Evolutionary conservation across 352 stramenopile species (phyloP), one percentile per base, ranked within the genome.

Genomic region (Pythium sukuiense): DNA sequence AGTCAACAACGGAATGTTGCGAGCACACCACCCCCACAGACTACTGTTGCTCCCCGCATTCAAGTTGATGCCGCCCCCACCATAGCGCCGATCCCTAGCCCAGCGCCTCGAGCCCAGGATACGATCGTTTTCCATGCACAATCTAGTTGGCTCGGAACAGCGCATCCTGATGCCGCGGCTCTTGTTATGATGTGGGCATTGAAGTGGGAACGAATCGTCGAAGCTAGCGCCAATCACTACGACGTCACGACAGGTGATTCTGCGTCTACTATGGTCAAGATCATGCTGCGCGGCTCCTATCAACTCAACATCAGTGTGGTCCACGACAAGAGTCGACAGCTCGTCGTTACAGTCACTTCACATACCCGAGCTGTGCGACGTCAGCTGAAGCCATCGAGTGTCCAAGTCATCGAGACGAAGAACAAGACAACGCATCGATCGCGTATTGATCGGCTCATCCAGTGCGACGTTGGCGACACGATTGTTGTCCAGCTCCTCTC

Each of bases 231-330:
- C 18, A 46, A 41, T 14, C n/a, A 53, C 9, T 69, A 52, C 46
- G 32, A 52, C 3, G 29, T 68, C 5, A 39, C n/a, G 27, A 7
- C 16, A 2, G 48, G 55, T 6, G 20, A 30, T 41, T 12, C 16
- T 16, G 20, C 4, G 13, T 24, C 16, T 12, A 54, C n/a, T 1
- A 16, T 29, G 12, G 54, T 62, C 53, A 54, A 50, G 18, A 14
- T 68, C 2, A 37, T 26, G 5, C n/a, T 35, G 18, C 41, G 52
- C 6, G 78, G 78, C 1, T 64, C 71, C 30, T 86, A 86, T 49
- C 76, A 86, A 63, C 59, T 83, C 5, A 86, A 82, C 39, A 52
- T 72, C 14, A 73, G 70, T 39, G 70, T 83, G 49, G 72, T 65
- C 13, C 78, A 86, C 61, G 71, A 72, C 18, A 74, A 48, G 27